Base-by-base conservation (phyloP, 805 yeast genomes). In the Yamadazyma tumulicola region DNA sequence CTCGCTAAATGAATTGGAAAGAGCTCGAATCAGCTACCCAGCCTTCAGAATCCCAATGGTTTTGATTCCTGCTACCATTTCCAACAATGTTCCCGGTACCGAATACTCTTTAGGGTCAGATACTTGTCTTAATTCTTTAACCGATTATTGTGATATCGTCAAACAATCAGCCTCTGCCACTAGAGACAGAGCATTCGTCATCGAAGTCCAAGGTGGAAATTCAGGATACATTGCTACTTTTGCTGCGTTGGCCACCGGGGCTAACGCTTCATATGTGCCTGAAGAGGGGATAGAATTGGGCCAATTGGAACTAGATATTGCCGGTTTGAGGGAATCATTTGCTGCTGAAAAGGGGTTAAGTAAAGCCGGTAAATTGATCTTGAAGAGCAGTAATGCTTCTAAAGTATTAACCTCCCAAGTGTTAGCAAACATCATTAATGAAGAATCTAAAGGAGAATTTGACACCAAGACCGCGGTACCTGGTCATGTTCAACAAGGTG, bases 31-130 rank as follows among this genome's bases (percentile, higher is more conserved):
- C 11, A 66, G 77, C 39, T 93, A 87, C 64, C 97, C 98, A 28
- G 79, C 91, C 19, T 85, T 93, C 67, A 79, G 91, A 61, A 88
- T 93, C 46, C 98, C 98, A 43, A 81, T 91, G 85, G 84, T 85
- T 26, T 77, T 86, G 49, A 73, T 93, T 46, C 98, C 98, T 8
- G 91, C 97, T 2, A 93, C 98, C 2, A 86, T 93, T 45, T 88
- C 97, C 12, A 93, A 93, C 67, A 93, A 93, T 51, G 97, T 93
- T 32, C 98, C 99, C n/a, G 99, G 98, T 41, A 83, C 97, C 2
- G 97, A 93, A 62, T 88, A 88, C 61, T 88, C 97, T 0, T 65
- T 93, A 39, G 99, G 99, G 39, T 74, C 88, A 9, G 98, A 93
- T 59, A 93, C 99, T 8, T 94, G 98, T 69, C 69, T 93, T 69